Conservation (phyloP, 306 rosid genomes). For the Prunus mira region DNA sequence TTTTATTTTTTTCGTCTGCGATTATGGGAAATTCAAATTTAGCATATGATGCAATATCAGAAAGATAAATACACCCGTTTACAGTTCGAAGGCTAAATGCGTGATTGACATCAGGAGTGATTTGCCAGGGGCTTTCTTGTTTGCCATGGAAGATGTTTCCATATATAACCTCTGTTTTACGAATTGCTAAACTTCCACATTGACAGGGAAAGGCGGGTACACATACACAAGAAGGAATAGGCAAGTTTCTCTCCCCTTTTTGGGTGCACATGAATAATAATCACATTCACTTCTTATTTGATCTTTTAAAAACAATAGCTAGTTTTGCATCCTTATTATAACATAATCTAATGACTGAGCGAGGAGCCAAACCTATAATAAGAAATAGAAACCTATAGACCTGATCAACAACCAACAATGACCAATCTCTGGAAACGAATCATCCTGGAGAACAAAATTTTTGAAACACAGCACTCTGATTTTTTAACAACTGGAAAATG, state of each 20-base stretch:
- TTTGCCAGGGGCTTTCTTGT: too few species aligned
- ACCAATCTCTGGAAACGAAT: slow-evolving; percentile 16
- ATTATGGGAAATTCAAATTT: too few species aligned
- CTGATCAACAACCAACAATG: slow-evolving; percentile 34
- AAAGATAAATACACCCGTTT: too few species aligned
- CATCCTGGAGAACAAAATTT: neutral
- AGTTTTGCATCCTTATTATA: slow-evolving; percentile 15
- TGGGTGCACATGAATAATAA: neutral
- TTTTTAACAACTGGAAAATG: neutral
- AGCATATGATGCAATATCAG: too few species aligned
- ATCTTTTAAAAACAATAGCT: neutral
- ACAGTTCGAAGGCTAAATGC: too few species aligned
- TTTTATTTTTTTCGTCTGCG: too few species aligned
- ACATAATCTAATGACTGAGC: neutral
- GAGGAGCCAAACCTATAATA: neutral
- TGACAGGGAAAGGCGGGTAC: too few species aligned
- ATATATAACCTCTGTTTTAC: too few species aligned
- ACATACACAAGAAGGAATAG: too few species aligned
- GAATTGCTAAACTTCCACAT: neutral
- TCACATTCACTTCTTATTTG: slow-evolving; percentile 10
- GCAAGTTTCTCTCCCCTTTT: too few species aligned
- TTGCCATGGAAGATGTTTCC: too few species aligned
- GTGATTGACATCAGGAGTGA: too few species aligned
- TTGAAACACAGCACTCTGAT: neutral
- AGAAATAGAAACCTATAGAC: slow-evolving; percentile 29